These are phyloP conservation scores for Blastocystis sp. DNA, from an alignment of 352 stramenopile species.

Conservation along the genomic window DNA sequence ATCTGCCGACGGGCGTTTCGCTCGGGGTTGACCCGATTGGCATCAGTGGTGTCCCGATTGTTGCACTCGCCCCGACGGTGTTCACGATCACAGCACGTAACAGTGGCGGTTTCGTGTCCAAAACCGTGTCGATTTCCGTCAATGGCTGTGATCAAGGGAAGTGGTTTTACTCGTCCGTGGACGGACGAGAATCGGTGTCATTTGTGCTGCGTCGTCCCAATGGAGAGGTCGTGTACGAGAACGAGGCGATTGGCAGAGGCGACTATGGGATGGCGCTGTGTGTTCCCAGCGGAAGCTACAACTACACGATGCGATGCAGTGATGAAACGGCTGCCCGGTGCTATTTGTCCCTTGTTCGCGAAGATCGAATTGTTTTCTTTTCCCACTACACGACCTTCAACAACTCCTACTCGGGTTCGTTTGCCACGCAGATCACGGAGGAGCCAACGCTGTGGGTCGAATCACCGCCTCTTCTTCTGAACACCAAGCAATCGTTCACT, in stretches of 20 bases:
- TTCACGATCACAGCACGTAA: slow-evolving; percentile 25
- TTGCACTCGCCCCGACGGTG: background rate
- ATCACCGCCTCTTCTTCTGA: background rate
- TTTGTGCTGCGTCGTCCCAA: too few species aligned
- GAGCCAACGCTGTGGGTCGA: background rate
- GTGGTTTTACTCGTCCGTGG: background rate
- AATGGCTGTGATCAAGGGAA: slow-evolving; percentile 21
- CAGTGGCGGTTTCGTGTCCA: slow-evolving; percentile 17
- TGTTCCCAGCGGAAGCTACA: background rate
- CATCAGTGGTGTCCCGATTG: background rate
- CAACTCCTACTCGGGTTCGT: background rate
- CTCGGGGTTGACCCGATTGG: background rate
- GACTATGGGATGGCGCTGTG: slow-evolving; percentile 4
- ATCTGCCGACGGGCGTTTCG: background rate
- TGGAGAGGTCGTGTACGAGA: background rate
- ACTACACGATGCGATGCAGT: background rate
- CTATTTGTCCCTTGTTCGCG: background rate
- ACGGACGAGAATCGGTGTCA: too few species aligned
- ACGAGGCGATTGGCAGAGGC: too few species aligned
- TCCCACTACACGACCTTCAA: too few species aligned
- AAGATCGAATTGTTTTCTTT: background rate
- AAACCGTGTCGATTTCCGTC: background rate
- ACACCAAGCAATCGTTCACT: background rate
- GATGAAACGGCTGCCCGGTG: background rate
- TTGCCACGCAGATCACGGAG: background rate